A percentile compares a stretch with the other conserved stretches of the same genome.
These are phyloP conservation scores for Naganishia friedmannii DNA, from an alignment of 768 basidiomycete species.

Conservation along the genomic window DNA sequence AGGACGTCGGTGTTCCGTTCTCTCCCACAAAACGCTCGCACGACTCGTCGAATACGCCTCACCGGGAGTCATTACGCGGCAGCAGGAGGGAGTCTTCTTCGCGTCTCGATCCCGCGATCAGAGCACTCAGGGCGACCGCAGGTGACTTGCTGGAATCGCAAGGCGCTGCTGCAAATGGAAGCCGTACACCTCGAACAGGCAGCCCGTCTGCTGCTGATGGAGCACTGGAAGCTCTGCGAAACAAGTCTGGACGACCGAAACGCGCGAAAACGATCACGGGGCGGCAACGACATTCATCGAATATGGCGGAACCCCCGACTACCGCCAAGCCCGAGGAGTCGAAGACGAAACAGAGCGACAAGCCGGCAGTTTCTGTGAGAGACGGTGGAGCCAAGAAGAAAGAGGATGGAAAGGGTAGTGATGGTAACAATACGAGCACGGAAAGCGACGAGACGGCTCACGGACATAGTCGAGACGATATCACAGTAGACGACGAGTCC, in stretches of 20 bases:
- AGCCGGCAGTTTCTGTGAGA: conserved; percentile 2
- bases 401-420: conserved; percentile 22
- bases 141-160: conserved; percentile 18
- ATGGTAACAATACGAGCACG: conserved; percentile 28
- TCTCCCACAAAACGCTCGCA: background rate
- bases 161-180: conserved; percentile 32
- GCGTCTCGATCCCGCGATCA: conserved; percentile 39
- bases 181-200: conserved; percentile 26
- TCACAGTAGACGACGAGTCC: conserved; percentile 12
- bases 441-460: conserved; percentile 35
- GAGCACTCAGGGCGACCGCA: conserved; percentile 42
- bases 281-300: conserved; percentile 19
- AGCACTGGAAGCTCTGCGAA: conserved; percentile 27
- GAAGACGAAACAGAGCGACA: background rate
- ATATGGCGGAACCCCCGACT: background rate
- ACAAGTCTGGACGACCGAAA: conserved; percentile 18
- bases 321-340: background rate
- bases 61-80: background rate
- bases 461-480: conserved; percentile 15
- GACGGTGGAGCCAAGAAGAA: background rate
- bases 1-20: conserved; percentile 15
- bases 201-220: conserved; percentile 26
- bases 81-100: conserved; percentile 37
- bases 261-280: conserved; percentile 30
- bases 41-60: conserved; percentile 15